Percentiles rank a stretch among this genome's conserved stretches.
Evolutionary conservation across 192 early-diverging fungal genomes (phyloP).

Genomic region (Coemansia sp.): DNA sequence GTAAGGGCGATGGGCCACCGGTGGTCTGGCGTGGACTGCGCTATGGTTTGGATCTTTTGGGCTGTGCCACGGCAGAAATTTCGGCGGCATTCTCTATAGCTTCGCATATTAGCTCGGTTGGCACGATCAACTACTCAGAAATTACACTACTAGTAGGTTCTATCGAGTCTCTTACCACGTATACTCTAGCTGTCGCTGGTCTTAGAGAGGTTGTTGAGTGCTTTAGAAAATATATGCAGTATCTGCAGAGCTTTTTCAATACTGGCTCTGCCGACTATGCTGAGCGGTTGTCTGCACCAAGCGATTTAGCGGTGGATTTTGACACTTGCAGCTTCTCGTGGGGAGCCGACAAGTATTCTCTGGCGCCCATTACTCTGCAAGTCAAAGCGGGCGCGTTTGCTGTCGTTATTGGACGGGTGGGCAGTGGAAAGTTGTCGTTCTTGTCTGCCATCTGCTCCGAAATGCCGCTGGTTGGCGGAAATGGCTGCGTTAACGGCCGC

Average conservation of each 20-base stretch:
- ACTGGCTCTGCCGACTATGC: neutral
- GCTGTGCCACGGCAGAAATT: constrained; percentile 44
- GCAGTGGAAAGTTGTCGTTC: constrained; percentile 68
- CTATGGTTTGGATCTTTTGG: constrained; percentile 15
- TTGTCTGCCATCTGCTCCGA: constrained; percentile 70
- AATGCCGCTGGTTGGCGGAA: constrained; percentile 69
- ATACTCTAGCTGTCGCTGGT: neutral
- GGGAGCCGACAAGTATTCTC: constrained; percentile 36
- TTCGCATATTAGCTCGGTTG: constrained; percentile 46
- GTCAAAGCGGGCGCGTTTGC: constrained; percentile 66
- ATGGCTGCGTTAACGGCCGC: constrained; percentile 62
- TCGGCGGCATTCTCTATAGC: constrained; percentile 57
- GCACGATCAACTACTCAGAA: constrained; percentile 8
- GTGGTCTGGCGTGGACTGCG: constrained; percentile 19
- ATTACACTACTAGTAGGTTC: constrained; percentile 14
- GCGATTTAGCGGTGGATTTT: constrained; percentile 5
- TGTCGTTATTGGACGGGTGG: constrained; percentile 80
- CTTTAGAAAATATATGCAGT: neutral
- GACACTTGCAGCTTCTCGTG: constrained; percentile 23
- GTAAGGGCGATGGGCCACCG: constrained; percentile 8
- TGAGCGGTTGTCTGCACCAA: neutral
- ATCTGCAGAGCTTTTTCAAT: constrained; percentile 3
- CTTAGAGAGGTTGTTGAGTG: neutral
- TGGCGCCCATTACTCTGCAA: constrained; percentile 56
- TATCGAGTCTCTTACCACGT: constrained; percentile 13